Base-by-base conservation (phyloP, 2,329 filamentous ascomycete species). In the Coniochaeta prunicola region DNA sequence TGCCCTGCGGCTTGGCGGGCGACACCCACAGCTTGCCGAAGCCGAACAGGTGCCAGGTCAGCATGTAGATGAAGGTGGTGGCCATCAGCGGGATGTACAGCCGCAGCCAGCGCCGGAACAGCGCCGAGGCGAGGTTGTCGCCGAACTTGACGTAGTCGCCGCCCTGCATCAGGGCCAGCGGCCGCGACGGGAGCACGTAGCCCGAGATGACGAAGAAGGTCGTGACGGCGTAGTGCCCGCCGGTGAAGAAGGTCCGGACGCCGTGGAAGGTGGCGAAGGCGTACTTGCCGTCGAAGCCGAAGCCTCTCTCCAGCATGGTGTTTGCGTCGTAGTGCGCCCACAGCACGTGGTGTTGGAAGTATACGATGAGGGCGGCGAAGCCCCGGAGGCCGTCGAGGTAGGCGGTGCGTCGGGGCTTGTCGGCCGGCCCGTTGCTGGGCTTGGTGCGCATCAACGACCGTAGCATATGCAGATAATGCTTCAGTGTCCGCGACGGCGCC, bases 291-390 rank as follows among this genome's bases (percentile, higher is more conserved):
- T 79, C 66, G 64, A 80, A 78, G 38, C 81, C 77, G 61, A 76
- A 88, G 8, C 76, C 76, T 50, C 79, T 78, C 64, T 85, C 81
- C n/a, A 85, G 71, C 1, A 75, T 69, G 9, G 63, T 56, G 42
- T 74, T 65, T 5, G 69, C 64, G 1, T 61, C 68, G 30, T 68
- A 73, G 68, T 84, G 85, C 50, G 76, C 77, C 83, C 83, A 86
- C 5, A 84, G 68, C 63, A 81, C 71, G 67, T 87, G 78, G 68
- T 87, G 83, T 57, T 86, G 82, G 63, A 80, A 76, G 68, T 88
- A 89, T 15, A 89, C 86, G 30, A 88, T 68, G 31, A 89, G 76
- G 2, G 86, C 84, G 4, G 86, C 85, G 61, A 89, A 87, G 3
- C 87, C 86, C 66, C 87, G 75, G 15, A 89, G 73, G 15, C 86